Conservation (phyloP, 495 filamentous ascomycete species). For the Aspergillus panamensis region DNA sequence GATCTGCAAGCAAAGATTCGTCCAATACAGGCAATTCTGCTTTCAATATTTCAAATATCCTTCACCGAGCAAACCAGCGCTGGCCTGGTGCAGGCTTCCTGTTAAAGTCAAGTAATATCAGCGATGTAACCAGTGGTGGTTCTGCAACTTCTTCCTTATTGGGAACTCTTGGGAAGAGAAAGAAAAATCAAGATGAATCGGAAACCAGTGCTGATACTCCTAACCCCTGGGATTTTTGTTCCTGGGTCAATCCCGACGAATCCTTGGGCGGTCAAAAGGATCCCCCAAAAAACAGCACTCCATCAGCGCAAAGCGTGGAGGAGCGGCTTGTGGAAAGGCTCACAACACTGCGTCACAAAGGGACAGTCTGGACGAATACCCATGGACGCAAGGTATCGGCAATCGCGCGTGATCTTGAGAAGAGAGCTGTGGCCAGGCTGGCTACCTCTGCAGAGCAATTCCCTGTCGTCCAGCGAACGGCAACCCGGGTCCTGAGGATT, state of each 20-base stretch:
- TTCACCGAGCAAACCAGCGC: conserved; percentile 12
- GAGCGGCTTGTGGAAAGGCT: conserved; percentile 12
- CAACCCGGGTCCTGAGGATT: conserved; percentile 10
- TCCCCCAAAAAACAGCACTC: not conserved
- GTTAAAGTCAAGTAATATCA: conserved; percentile 9
- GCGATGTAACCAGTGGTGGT: conserved; percentile 12
- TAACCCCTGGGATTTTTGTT: conserved; percentile 22
- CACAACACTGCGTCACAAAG: conserved; percentile 16
- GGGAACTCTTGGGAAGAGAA: conserved; percentile 25
- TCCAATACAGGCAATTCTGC: conserved; percentile 9
- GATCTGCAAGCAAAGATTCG: not conserved
- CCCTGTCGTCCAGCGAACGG: conserved; percentile 16
- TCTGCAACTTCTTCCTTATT: conserved; percentile 29
- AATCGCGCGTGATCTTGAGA: conserved; percentile 18
- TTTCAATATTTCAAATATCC: conserved; percentile 17
- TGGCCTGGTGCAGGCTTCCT: conserved; percentile 14
- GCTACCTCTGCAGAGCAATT: conserved; percentile 12
- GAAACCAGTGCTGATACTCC: conserved; percentile 1
- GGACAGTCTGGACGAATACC: conserved; percentile 17
- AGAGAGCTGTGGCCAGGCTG: conserved; percentile 13
- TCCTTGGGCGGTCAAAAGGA: conserved; percentile 4
- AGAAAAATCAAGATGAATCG: conserved; percentile 6
- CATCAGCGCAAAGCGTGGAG: conserved; percentile 9
- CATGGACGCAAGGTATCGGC: conserved; percentile 17
- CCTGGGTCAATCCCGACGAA: conserved; percentile 15